Evolutionary conservation across 306 rosid genomes (phyloP).

Genomic region (Inga laurina): DNA sequence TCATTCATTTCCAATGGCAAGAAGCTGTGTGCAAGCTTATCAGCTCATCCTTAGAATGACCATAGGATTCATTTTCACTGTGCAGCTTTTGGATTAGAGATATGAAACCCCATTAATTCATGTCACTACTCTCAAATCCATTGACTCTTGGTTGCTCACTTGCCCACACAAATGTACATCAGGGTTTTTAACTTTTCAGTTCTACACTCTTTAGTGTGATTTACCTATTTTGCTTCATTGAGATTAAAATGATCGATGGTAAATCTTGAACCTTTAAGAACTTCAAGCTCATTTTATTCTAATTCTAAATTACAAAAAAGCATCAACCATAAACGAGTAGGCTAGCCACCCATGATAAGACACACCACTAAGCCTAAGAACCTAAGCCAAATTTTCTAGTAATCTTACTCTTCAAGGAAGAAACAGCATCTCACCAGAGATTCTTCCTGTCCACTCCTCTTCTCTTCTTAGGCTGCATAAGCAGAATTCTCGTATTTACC

Average conservation of each 20-base stretch:
- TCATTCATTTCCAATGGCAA: too few relatives aligned
- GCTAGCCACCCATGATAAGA: slow-evolving; percentile 2
- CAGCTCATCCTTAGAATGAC: too few relatives aligned
- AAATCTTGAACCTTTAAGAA: not conserved
- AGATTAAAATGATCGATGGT: not conserved
- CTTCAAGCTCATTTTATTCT: not conserved
- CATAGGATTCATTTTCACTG: not conserved
- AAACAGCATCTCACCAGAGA: slow-evolving; percentile 26
- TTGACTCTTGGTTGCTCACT: not conserved
- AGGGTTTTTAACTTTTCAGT: not conserved
- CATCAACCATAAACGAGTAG: not conserved
- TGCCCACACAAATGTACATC: not conserved
- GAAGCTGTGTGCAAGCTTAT: too few relatives aligned
- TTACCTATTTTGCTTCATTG: not conserved
- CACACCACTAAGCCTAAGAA: not conserved
- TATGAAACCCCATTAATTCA: not conserved
- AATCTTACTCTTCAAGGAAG: not conserved
- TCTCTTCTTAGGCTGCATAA: slow-evolving; percentile 39
- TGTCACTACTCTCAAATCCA: not conserved
- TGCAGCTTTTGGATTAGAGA: not conserved
- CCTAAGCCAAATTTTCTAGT: not conserved
- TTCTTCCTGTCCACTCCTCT: slow-evolving; percentile 10
- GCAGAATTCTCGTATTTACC: slow-evolving; percentile 72
- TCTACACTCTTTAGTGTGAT: not conserved
- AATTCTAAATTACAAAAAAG: slow-evolving; percentile 10